Evolutionary conservation across 2,329 filamentous ascomycete species (phyloP), one percentile per base, ranked within the genome.

Genomic region (Calonectria pseudoturangicola): DNA sequence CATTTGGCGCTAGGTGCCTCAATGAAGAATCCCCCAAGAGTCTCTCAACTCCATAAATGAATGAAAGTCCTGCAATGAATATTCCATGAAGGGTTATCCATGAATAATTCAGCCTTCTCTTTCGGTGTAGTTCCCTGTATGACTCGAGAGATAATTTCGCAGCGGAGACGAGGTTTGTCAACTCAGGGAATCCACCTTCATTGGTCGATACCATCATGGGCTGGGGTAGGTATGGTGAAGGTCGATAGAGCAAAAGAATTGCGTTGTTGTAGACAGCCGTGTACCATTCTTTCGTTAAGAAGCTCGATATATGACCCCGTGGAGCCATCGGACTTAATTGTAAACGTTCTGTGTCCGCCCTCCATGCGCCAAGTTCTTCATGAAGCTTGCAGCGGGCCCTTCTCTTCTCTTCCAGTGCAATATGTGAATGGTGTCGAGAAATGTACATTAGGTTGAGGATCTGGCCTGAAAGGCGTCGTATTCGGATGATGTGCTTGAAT

Each of bases 51-150:
- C 36, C 27, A 9, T 72, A 72, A 1, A 72, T 60, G 25, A 68
- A 72, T 16, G 70, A 47, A 48, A 72, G 12, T 10, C 70, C 70
- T 15, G 70, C 65, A 51, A 72, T 51, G 25, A 72, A 72, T 4
- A 72, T 28, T 1, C 70, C 70, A 25, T 72, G 70, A 6, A 72
- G 70, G 1, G 70, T 72, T 15, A 72, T 72, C 70, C 70, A 72
- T 4, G 70, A 72, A 30, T 72, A 72, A n/a, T 72, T 72, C 15
- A 72, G 43, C 10, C 60, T n/a, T 21, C 70, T 47, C 28, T 68
- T 72, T 5, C 36, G 70, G 25, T 72, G 70, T 1, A 72, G 58
- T 7, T 33, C 36, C 39, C 65, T 68, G 18, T 72, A 72, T 5
- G 70, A 65, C n/a, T 68, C 50, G 16, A 72, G 68, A 2, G 70